Conservation (phyloP, 495 filamentous ascomycete genomes). For the Haplographium delicatum region DNA sequence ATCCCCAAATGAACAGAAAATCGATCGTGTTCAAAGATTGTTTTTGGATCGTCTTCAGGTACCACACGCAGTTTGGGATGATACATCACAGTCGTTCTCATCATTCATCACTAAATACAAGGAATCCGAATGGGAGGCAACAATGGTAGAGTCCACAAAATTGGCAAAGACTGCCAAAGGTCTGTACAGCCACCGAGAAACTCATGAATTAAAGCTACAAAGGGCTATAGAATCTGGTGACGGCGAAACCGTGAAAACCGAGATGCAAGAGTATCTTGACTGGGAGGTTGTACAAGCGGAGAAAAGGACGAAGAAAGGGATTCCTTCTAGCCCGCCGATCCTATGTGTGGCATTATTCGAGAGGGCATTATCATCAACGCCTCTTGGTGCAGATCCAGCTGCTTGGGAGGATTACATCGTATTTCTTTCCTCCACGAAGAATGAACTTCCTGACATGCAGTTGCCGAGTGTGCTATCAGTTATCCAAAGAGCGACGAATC, state of each 20-base stretch:
- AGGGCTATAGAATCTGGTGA: conserved; percentile 55
- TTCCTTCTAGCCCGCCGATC: conserved; percentile 40
- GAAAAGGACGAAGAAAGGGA: conserved; percentile 34
- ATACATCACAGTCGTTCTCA: conserved; percentile 79
- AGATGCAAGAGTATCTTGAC: conserved; percentile 71
- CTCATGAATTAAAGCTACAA: conserved; percentile 62
- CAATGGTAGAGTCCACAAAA: conserved; percentile 67
- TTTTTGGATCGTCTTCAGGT: conserved; percentile 70
- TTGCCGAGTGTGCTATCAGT: conserved; percentile 39
- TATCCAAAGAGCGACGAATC: conserved; percentile 70
- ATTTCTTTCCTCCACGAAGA: conserved; percentile 45
- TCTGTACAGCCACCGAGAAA: conserved; percentile 62
- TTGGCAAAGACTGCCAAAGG: conserved; percentile 63
- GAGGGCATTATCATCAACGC: conserved; percentile 60
- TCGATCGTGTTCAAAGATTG: conserved; percentile 59
- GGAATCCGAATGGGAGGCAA: conserved; percentile 65
- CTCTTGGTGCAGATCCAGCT: conserved; percentile 61
- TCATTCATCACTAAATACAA: conserved; percentile 75
- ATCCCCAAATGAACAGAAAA: conserved; percentile 48
- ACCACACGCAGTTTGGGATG: conserved; percentile 80
- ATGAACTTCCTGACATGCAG: conserved; percentile 4
- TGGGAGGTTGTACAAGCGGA: conserved; percentile 68
- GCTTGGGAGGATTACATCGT: conserved; percentile 81
- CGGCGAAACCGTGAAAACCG: conserved; percentile 46
- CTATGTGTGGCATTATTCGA: conserved; percentile 70